Conservation (phyloP, 1,284 basidiomycete genomes). For the Sporisorium sorghi region DNA sequence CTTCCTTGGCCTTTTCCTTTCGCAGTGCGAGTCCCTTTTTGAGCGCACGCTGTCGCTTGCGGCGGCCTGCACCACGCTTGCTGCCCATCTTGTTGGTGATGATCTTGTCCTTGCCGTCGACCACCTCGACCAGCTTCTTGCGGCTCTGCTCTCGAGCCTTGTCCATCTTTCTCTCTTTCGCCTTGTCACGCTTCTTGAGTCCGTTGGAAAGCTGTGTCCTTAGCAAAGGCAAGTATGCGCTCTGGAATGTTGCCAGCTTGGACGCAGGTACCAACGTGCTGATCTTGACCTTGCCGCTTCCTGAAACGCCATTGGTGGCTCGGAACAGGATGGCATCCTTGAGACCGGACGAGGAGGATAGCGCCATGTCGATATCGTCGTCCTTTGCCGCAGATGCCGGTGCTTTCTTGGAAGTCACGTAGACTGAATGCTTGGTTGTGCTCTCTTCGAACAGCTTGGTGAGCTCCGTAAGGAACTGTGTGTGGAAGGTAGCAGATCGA, state of each 20-base stretch:
- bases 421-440: conserved; percentile 58
- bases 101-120: conserved; percentile 55
- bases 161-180: conserved; percentile 65
- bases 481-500: background rate
- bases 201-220: conserved; percentile 50
- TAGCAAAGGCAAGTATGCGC: conserved; percentile 53
- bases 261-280: conserved; percentile 55
- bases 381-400: conserved; percentile 32
- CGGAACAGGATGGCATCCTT: conserved; percentile 55
- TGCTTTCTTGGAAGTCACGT: conserved; percentile 56
- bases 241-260: conserved; percentile 47
- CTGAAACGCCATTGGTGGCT: conserved; percentile 57
- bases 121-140: conserved; percentile 57
- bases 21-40: conserved; percentile 48
- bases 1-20: conserved; percentile 53
- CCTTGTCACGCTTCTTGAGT: conserved; percentile 66
- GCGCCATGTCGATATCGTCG: conserved; percentile 44
- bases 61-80: conserved; percentile 59
- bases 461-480: conserved; percentile 59
- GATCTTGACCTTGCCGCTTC: conserved; percentile 53
- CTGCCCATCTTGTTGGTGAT: conserved; percentile 52
- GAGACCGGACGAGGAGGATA: conserved; percentile 28
- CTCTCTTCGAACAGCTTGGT: conserved; percentile 52
- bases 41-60: conserved; percentile 55
- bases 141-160: conserved; percentile 53